phyloP scores from a whole-genome alignment of 2,329 filamentous ascomycete genomes.

The Corniculantispora saksenae region DNA sequence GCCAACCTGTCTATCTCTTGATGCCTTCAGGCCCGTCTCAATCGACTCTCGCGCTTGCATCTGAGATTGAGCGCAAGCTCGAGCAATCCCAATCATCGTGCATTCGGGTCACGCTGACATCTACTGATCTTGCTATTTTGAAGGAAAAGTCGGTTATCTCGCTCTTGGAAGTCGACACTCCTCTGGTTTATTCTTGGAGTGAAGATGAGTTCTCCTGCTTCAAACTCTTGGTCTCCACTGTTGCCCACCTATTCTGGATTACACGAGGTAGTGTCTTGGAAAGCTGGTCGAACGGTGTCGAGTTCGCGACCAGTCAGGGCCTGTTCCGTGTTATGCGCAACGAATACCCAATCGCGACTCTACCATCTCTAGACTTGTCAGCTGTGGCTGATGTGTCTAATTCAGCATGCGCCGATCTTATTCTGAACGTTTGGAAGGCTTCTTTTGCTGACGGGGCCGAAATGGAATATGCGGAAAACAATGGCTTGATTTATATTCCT shows the following conservation, averaged over 20 bases:
- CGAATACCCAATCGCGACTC: constrained; percentile 20
- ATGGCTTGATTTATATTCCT: constrained; percentile 20
- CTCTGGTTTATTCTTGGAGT: constrained; percentile 19
- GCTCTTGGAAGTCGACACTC: constrained; percentile 18
- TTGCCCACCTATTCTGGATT: constrained; percentile 23
- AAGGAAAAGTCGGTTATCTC: constrained; percentile 21
- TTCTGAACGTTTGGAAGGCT: constrained; percentile 1
- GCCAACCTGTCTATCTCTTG: neutral
- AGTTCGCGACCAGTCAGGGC: constrained; percentile 22
- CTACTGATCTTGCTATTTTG: neutral
- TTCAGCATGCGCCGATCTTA: neutral
- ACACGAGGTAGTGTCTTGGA: constrained; percentile 17
- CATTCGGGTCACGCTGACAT: neutral
- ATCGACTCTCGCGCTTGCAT: neutral
- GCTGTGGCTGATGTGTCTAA: neutral
- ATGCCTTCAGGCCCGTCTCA: neutral
- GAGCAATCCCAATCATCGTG: neutral
- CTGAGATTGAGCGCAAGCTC: neutral
- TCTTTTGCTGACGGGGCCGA: constrained; percentile 14
- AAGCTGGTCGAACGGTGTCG: constrained; percentile 15
- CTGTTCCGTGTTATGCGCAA: constrained; percentile 23
- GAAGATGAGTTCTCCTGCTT: constrained; percentile 16
- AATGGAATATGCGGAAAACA: constrained; percentile 21
- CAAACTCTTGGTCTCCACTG: constrained; percentile 20
- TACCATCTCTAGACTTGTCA: constrained; percentile 17